Conservation (phyloP, 371 early-diverging fungal species). For the Actinomortierella wolfii region DNA sequence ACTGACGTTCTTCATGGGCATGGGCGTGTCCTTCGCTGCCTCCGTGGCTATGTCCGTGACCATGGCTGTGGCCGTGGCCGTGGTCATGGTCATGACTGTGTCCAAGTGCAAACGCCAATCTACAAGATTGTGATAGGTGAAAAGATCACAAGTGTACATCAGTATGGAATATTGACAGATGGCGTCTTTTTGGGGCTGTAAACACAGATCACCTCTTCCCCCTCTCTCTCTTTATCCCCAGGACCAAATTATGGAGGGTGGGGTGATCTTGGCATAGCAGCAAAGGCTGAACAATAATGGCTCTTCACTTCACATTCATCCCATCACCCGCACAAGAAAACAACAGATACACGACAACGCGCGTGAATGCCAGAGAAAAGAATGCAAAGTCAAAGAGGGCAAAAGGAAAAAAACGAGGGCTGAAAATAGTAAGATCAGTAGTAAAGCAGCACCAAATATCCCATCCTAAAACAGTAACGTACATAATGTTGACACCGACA, state of each 20-base stretch:
- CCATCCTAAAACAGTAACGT: conserved; percentile 27
- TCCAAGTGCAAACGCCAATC: conserved; percentile 44
- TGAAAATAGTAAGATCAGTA: background rate
- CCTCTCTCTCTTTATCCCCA: no score
- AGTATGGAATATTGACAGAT: background rate
- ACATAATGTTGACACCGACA: conserved; percentile 79
- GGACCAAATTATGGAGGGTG: no score
- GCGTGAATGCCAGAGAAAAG: no score
- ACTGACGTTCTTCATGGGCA: conserved; percentile 34
- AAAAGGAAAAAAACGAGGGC: background rate
- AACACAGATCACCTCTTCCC: conserved; percentile 1
- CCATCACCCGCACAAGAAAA: no score
- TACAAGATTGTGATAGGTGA: conserved; percentile 4
- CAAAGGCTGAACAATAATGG: no score
- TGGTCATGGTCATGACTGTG: conserved; percentile 32
- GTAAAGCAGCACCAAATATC: no score
- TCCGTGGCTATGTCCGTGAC: conserved; percentile 17
- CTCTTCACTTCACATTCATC: no score
- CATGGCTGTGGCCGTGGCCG: conserved; percentile 19
- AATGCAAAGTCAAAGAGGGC: no score
- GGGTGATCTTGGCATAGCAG: no score
- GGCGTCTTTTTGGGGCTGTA: background rate
- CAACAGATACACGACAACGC: no score
- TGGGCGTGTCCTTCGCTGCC: conserved; percentile 30
- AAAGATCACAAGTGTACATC: background rate